Percentiles rank a stretch among this genome's conserved stretches.
These are phyloP conservation scores for Hydrangea macrophylla DNA, from an alignment of 148 eudicot genomes.

Conservation along the genomic window DNA sequence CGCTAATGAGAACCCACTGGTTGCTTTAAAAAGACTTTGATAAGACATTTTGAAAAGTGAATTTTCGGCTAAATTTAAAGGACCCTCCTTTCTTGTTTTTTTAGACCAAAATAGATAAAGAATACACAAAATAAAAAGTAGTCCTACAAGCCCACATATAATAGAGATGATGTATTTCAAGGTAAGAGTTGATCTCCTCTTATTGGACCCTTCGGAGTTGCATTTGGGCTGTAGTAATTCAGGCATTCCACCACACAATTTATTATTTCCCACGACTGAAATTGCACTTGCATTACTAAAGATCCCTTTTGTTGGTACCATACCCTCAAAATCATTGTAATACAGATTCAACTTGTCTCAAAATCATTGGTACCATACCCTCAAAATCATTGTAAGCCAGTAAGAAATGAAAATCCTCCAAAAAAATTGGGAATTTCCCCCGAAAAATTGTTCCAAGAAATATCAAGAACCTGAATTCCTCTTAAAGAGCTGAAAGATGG, in stretches of 20 bases:
- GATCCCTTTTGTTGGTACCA: constrained; percentile 24
- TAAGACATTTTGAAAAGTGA: not conserved
- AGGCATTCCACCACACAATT: constrained; percentile 32
- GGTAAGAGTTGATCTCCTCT: not conserved
- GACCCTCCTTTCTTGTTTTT: not conserved
- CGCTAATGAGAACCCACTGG: not conserved
- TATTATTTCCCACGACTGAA: constrained; percentile 27
- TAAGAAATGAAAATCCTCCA: constrained; percentile 5
- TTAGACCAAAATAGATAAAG: not conserved
- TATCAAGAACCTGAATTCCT: constrained; percentile 18
- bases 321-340: constrained; percentile 35
- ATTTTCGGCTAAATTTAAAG: not conserved
- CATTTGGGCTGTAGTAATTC: constrained; percentile 23
- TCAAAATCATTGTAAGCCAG: constrained; percentile 25
- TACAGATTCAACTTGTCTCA: no score
- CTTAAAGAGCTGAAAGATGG: constrained; percentile 14
- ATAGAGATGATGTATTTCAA: not conserved
- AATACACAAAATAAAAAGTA: not conserved
- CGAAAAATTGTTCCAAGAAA: constrained; percentile 32
- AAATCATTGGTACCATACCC: constrained; percentile 42
- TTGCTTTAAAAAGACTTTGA: not conserved
- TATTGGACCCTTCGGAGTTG: not conserved
- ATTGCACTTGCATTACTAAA: constrained; percentile 21
- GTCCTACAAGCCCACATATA: not conserved
- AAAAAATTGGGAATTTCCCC: constrained; percentile 30